Base-by-base conservation (phyloP, 139 green algal genomes). In the Nannochloris sp. region DNA sequence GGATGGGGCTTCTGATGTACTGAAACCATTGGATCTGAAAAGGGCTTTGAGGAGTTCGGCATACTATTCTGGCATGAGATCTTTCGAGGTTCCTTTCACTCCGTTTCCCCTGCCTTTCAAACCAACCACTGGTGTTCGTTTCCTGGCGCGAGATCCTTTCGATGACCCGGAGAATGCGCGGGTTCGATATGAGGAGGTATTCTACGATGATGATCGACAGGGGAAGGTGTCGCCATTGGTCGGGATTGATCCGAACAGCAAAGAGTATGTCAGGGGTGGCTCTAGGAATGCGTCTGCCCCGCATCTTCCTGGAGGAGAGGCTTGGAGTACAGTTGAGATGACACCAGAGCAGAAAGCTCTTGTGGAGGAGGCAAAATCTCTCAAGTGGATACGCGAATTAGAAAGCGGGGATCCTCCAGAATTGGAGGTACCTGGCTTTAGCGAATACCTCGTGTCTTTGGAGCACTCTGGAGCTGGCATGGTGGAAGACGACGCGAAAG, bases 341-440 rank as follows among this genome's bases (percentile, higher is more conserved):
- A 36, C 59, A 6, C 57, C 70, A 2, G 81, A 82, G 18, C 73
- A 75, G 10, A 25, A 9, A 19, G n/a, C 18, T 25, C n/a, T 53
- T 19, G 11, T 53, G 15, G 68, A 62, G 5, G 75, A 83, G 46
- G 82, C 82, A 3, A 53, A 40, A 24, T 81, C 55, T 7, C 80
- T 81, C 0, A 24, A 48, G 2, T 88, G 82, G 82, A 63, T 88
- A 48, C 37, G 27, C 16, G 57, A 80, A 66, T 61, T 89, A 27
- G 69, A 72, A 27, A 48, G 57, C 31, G 60, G 54, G 19, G 21
- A 31, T 25, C 23, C 61, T 70, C 27, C 49, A 59, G 12, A 98
- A 65, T 68, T n/a, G 21, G 15, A 46, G 29, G 64, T 75, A 2
- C 82, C 82, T 10, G 82, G 82, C 4, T 53, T 25, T 24, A 6